Evolutionary conservation across 768 basidiomycete species (phyloP), one percentile per base, ranked within the genome.

Genomic region (Pleurotus tuoliensis): DNA sequence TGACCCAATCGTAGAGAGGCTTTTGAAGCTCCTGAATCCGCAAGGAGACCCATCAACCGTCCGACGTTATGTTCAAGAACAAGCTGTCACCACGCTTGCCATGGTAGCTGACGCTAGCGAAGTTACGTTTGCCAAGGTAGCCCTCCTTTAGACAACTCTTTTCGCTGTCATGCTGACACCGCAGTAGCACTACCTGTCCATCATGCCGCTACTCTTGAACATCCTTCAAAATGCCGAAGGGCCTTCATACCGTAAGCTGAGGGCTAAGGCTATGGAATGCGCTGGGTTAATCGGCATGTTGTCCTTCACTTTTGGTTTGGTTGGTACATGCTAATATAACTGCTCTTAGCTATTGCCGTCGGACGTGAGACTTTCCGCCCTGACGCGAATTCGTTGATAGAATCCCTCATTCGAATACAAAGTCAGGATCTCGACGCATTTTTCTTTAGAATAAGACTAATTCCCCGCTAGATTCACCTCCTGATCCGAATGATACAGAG

Each of bases 31-130:
- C 3, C 74, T 90, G 41, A 82, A 86, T 56, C 86, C 86, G 0
- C 64, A 70, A 5, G 78, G 74, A 0, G 72, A 79, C 44, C 72
- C 72, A 49, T 74, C 69, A 5, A 55, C 52, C 25, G 72, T 72
- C 0, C 66, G 65, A 52, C 69, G 86, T 40, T 94, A 91, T 61
- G 90, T 94, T 0, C 90, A 94, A 65, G 92, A 94, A 66, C 92
- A 94, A 65, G 89, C 87, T 0, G 83, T 96, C 53, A 94, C 90
- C 27, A 92, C 90, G 11, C 71, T 95, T 27, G 92, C 92, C 2
- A 93, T 93, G 86, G 88, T 94, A 1, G 92, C 92, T 0, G 88
- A 92, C 67, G 88, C 87, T 0, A 91, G 91, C 61, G 90, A 92
- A 69, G 72, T 71, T 1, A 87, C 84, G 2, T 94, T 95, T 66